Evolutionary conservation across 202 grass and related monocot genomes (phyloP), one percentile per base, ranked within the genome.

Genomic region (Eragrostis tef): DNA sequence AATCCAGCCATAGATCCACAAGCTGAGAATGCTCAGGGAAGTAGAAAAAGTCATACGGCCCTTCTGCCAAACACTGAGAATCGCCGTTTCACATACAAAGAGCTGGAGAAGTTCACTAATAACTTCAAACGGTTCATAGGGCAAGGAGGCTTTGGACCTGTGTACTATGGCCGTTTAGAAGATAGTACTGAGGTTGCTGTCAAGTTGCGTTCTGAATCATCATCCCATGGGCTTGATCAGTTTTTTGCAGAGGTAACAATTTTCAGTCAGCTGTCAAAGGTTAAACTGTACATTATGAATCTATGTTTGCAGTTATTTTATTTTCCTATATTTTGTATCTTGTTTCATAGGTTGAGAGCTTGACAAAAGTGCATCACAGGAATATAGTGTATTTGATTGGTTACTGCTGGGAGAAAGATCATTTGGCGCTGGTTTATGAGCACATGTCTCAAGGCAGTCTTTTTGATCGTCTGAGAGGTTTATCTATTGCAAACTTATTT

Each of bases 101-200:
- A 90, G 11, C 68, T 93, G 50, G 58, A 64, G 14, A 79, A n/a
- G 21, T 70, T 87, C 8, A 90, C 90, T 21, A 54, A 85, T 8
- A 83, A 85, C 36, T 93, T 93, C 9, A 15, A 19, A 15, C 0
- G 0, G 41, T 31, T 61, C 27, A 85, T 89, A 45, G 90, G 84
- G 5, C 25, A 70, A 67, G 85, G 87, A 79, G 90, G 90, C 54
- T 93, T 89, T 76, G 90, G 84, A 0, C 8, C 5, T 51, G 90
- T 92, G 2, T 83, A 75, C 26, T 63, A 48, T 20, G 87, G 78
- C 3, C 11, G 20, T 24, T 79, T 89, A 72, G 62, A 83, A 67
- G 47, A 86, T 47, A 72, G 47, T 17, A 89, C 62, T 45, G 31
- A 80, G 45, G 80, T 89, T 78, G 80, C 87, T 11, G 77, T 92